A percentile compares a stretch with the other conserved stretches of the same genome.
These are phyloP conservation scores for Fusarium sublunatum DNA, from an alignment of 2,329 filamentous ascomycete genomes.

Conservation along the genomic window DNA sequence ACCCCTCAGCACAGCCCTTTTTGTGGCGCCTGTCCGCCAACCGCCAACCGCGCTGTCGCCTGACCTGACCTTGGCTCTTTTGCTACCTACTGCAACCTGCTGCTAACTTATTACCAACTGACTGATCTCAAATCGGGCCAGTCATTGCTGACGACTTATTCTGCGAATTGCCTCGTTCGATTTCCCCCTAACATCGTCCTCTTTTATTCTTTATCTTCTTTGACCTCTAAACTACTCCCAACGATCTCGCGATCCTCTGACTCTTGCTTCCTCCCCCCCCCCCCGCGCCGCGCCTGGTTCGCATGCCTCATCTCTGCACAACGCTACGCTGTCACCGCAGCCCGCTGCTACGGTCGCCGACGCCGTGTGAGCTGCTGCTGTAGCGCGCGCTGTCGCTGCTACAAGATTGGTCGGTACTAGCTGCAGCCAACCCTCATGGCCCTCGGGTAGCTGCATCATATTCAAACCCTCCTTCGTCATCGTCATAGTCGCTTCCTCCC, in stretches of 20 bases:
- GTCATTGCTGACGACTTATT: conserved; percentile 40
- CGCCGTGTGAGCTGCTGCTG: conserved; percentile 40
- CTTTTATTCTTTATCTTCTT: background rate
- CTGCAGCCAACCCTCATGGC: conserved; percentile 45
- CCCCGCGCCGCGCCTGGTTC: conserved; percentile 42
- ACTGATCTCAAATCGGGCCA: conserved; percentile 33
- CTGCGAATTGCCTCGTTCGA: conserved; percentile 45
- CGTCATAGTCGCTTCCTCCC: conserved; percentile 15
- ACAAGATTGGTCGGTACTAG: conserved; percentile 29
- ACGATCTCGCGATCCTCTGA: conserved; percentile 25
- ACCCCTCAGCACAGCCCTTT: conserved; percentile 16
- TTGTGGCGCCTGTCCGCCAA: conserved; percentile 24
- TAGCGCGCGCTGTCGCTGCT: conserved; percentile 38
- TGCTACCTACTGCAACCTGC: too few species aligned
- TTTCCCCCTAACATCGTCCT: conserved; percentile 8
- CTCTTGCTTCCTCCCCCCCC: conserved; percentile 28
- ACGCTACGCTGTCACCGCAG: conserved; percentile 45
- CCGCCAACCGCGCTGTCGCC: conserved; percentile 41
- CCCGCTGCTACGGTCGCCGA: conserved; percentile 40
- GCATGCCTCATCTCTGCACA: conserved; percentile 53
- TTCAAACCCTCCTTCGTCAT: conserved; percentile 28
- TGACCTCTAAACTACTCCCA: background rate
- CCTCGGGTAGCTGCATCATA: conserved; percentile 45
- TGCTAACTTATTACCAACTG: conserved; percentile 6
- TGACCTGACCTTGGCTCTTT: conserved; percentile 29